Evolutionary conservation across 2,329 filamentous ascomycete species (phyloP), one percentile per base, ranked within the genome.

Genomic region (Trichoderma hamatum): DNA sequence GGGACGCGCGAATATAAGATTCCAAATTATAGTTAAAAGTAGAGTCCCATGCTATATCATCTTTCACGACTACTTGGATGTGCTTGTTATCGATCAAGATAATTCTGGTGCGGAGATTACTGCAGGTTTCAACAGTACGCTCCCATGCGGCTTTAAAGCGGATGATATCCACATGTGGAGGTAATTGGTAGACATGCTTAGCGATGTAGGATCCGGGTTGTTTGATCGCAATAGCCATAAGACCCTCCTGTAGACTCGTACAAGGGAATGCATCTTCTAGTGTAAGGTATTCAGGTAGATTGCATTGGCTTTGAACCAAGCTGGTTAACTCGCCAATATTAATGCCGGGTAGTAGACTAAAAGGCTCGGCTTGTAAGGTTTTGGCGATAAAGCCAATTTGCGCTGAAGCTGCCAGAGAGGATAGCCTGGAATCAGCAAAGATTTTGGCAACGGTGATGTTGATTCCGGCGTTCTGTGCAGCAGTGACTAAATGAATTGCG

Each of bases 401-500:
- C 6, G 63, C 51, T 28, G 63, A 59, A n/a, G 52, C 54, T 58
- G 63, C 51, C 13, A 67, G 24, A n/a, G 63, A 49, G 26, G 43
- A 64, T 28, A 62, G 51, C 28, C 67, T 13, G n/a, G 58, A 51
- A 51, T 56, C 60, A 32, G 58, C 32, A 51, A 67, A 67, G 14
- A 67, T 67, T 14, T 59, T 67, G 13, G 63, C 63, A 49, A 67
- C 51, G 6, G 63, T 67, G 7, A 67, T 32, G 36, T 24, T 58
- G 26, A 68, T 68, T 30, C 26, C 65, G 5, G 71, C 71, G 3
- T 71, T 73, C 64, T 79, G 75, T 2, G 80, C 80, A 39, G 75
- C 75, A 4, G 81, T 76, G 0, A 82, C 80, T 1, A 84, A 73
- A 60, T 77, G 78, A 80, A 84, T 84, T 0, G 82, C 82, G 3